phyloP scores from a whole-genome alignment of 192 early-diverging fungal species.

The Allomyces macrogynus region DNA sequence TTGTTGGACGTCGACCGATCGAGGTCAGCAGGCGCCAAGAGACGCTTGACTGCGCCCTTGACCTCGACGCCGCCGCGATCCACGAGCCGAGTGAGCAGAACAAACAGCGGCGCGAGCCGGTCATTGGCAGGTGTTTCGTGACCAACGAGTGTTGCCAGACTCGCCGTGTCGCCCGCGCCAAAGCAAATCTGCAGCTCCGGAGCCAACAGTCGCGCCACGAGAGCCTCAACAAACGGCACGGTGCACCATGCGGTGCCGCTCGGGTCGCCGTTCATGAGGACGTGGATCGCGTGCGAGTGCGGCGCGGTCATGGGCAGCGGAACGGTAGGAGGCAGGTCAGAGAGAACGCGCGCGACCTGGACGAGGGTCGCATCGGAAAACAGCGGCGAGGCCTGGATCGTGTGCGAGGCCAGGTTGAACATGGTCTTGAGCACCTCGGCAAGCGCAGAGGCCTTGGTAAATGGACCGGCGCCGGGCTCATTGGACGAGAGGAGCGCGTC shows the following conservation, averaged over 20 bases:
- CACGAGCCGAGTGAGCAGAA: no score
- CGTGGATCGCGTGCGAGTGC: constrained; percentile 57
- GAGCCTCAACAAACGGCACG: constrained; percentile 2
- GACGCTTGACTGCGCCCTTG: no score
- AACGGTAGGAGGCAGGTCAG: constrained; percentile 10
- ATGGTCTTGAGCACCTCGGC: not conserved
- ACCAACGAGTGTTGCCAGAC: not conserved
- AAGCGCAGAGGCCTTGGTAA: constrained; percentile 13
- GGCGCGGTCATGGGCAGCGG: constrained; percentile 44
- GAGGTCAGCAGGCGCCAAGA: not conserved
- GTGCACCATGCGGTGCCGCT: no score
- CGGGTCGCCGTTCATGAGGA: constrained; percentile 24
- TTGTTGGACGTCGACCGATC: not conserved
- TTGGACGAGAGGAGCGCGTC: constrained; percentile 1
- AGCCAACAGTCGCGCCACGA: not conserved
- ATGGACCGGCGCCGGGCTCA: constrained; percentile 1
- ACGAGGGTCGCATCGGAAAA: no score
- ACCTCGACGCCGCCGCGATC: no score
- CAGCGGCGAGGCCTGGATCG: not conserved
- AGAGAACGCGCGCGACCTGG: constrained; percentile 8
- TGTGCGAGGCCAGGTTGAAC: not conserved
- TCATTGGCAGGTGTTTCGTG: no score
- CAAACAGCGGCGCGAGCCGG: no score
- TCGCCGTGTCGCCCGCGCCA: constrained; percentile 8
- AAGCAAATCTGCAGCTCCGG: constrained; percentile 11